phyloP scores from a whole-genome alignment of 768 basidiomycete genomes.

The Hygrophorus russula region DNA sequence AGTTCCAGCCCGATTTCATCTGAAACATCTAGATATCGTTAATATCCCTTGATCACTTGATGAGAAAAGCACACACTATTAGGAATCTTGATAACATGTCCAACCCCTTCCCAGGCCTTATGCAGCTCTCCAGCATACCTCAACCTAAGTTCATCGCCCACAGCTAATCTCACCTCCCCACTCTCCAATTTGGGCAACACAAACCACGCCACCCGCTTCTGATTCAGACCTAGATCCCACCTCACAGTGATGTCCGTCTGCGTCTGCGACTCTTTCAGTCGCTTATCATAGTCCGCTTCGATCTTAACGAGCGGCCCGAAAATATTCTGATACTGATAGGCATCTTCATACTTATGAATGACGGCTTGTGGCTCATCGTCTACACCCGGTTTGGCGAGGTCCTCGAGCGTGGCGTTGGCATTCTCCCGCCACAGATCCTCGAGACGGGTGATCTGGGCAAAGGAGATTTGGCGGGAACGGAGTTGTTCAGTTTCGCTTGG shows the following conservation, averaged over 20 bases:
- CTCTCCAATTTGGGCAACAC: slow-evolving; percentile 92
- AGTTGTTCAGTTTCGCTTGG: slow-evolving; percentile 95
- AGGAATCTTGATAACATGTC: slow-evolving; percentile 97
- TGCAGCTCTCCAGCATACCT: slow-evolving; percentile 84
- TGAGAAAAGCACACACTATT: slow-evolving; percentile 59
- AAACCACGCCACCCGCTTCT: slow-evolving; percentile 99
- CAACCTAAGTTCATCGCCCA: slow-evolving; percentile 89
- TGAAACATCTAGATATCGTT: slow-evolving; percentile 65
- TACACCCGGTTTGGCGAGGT: slow-evolving; percentile 93
- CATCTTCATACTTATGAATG: slow-evolving; percentile 88
- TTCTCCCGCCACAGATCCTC: slow-evolving; percentile 99
- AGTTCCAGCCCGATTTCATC: slow-evolving; percentile 97
- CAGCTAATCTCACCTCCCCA: slow-evolving; percentile 92
- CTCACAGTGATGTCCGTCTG: slow-evolving; percentile 93
- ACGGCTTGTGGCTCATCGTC: slow-evolving; percentile 97
- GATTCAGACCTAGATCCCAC: slow-evolving; percentile 97
- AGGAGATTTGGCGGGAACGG: slow-evolving; percentile 92
- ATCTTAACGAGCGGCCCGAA: slow-evolving; percentile 99
- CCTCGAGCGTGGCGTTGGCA: slow-evolving; percentile 86
- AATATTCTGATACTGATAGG: slow-evolving; percentile 99
- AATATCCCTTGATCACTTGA: neutral
- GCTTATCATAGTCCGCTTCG: slow-evolving; percentile 98
- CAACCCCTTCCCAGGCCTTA: slow-evolving; percentile 94
- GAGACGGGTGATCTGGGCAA: slow-evolving; percentile 92
- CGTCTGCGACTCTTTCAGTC: slow-evolving; percentile 95